These are phyloP conservation scores for Pichia norvegensis DNA, from an alignment of 1,139 yeast genomes.

Conservation along the genomic window DNA sequence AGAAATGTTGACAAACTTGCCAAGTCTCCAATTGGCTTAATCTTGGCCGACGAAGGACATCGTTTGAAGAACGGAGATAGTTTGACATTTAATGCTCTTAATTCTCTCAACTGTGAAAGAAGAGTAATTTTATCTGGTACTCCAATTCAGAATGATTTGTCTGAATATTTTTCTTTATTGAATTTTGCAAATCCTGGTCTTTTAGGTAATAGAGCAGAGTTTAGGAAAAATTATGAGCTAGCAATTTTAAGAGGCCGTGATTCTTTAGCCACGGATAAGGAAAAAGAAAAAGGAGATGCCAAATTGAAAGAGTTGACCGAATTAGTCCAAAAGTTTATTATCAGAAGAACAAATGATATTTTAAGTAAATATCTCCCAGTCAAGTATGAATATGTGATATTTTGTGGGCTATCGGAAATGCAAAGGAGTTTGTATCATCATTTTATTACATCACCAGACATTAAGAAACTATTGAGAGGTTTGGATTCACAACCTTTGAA, in stretches of 20 bases:
- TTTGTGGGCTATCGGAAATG: conserved; percentile 74
- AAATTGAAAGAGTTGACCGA: conserved; percentile 66
- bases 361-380: conserved; percentile 89
- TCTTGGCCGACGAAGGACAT: conserved; percentile 96
- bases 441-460: conserved; percentile 76
- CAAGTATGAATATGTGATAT: conserved; percentile 91
- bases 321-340: conserved; percentile 82
- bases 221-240: conserved; percentile 75
- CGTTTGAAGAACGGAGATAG: conserved; percentile 92
- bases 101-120: conserved; percentile 73
- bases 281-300: conserved; percentile 60
- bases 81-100: conserved; percentile 80
- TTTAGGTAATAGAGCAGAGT: conserved; percentile 76
- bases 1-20: conserved; percentile 73
- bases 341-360: conserved; percentile 92
- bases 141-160: conserved; percentile 92
- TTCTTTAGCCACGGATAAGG: conserved; percentile 80
- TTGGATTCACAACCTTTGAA: conserved; percentile 75
- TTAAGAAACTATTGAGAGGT: conserved; percentile 61
- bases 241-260: conserved; percentile 82
- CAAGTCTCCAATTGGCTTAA: conserved; percentile 75
- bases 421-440: conserved; percentile 66
- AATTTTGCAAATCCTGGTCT: conserved; percentile 94
- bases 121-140: conserved; percentile 94
- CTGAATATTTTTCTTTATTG: conserved; percentile 86